Evolutionary conservation across 768 basidiomycete genomes (phyloP), one percentile per base, ranked within the genome.

Genomic region (Tephrocybe sp.): DNA sequence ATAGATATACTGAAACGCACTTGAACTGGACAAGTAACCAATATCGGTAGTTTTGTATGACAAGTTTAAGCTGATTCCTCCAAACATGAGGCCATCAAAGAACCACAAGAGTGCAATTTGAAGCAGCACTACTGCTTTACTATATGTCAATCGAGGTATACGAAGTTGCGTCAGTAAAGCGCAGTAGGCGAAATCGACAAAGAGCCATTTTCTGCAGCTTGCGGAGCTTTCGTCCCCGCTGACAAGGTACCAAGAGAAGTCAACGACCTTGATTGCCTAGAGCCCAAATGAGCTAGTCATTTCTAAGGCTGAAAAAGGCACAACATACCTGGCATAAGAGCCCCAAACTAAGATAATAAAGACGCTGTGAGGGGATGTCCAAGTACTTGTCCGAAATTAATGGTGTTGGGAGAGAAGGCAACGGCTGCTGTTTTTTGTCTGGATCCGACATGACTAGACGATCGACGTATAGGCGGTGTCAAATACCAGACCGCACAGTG

Each of bases 321-420:
- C 28, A 3, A 45, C 77, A 48, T 56, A 88, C 92, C 78, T 94
- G 92, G 28, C 89, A 74, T 2, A 93, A 73, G 34, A 85, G 78
- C 7, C 86, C 88, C 21, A 93, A 68, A 54, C 90, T 88, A 38
- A 91, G 73, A 56, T 80, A 79, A 61, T 94, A 91, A 5, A 90
- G 77, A 44, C 93, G 77, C 64, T 93, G 90, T 14, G 90, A 85
- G 18, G 90, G 88, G 4, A 84, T 73, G 62, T 90, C 88, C 25
- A 93, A 58, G 62, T 83, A 84, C 50, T 75, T 78, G 66, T 90
- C 86, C 25, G 91, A 81, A 45, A 96, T 84, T 32, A 88, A 72
- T 36, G 91, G 72, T 45, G 58, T 57, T 30, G 48, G 49, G 17
- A 32, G 42, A 38, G 60, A 57, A 39, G 37, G 25, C 50, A 39